Conservation (phyloP, 176 grass and related monocot species). For the Dactylis glomerata region DNA sequence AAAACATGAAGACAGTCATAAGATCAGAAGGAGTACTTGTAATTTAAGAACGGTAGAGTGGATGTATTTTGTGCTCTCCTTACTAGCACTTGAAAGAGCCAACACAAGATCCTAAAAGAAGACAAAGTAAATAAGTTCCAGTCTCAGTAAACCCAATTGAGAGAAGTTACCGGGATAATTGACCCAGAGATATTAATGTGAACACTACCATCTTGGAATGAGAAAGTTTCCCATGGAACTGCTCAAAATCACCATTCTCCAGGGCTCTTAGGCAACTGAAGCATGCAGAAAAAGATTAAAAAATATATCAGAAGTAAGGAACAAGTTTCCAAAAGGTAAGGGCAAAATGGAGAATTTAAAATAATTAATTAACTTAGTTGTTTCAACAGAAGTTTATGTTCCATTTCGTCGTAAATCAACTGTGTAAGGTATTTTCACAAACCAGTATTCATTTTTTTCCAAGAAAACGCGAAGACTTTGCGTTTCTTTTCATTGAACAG, state of each 20-base stretch:
- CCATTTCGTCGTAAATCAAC: not conserved
- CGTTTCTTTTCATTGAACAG: no score
- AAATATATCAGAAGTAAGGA: constrained; percentile 15
- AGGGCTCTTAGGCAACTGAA: constrained; percentile 92
- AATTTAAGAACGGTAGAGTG: constrained; percentile 80
- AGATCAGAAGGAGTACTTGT: constrained; percentile 54
- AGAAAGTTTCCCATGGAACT: constrained; percentile 76
- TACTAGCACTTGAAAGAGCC: constrained; percentile 81
- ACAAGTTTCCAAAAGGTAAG: not conserved
- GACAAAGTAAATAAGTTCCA: constrained; percentile 25
- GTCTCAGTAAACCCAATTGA: constrained; percentile 6
- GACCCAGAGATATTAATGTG: not conserved
- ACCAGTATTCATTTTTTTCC: not conserved
- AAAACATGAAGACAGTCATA: constrained; percentile 20
- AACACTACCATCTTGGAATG: constrained; percentile 71
- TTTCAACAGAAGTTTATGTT: constrained; percentile 6
- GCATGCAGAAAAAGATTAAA: constrained; percentile 28
- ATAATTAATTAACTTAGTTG: not conserved
- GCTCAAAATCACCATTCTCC: constrained; percentile 66
- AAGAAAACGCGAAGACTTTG: no score
- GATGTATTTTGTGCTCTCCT: constrained; percentile 89
- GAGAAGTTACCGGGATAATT: not conserved
- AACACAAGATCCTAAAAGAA: constrained; percentile 67
- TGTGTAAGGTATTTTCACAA: not conserved
- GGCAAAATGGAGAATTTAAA: not conserved